phyloP scores from a whole-genome alignment of 2,329 filamentous ascomycete species.

The Aspergillus fumigatus region DNA sequence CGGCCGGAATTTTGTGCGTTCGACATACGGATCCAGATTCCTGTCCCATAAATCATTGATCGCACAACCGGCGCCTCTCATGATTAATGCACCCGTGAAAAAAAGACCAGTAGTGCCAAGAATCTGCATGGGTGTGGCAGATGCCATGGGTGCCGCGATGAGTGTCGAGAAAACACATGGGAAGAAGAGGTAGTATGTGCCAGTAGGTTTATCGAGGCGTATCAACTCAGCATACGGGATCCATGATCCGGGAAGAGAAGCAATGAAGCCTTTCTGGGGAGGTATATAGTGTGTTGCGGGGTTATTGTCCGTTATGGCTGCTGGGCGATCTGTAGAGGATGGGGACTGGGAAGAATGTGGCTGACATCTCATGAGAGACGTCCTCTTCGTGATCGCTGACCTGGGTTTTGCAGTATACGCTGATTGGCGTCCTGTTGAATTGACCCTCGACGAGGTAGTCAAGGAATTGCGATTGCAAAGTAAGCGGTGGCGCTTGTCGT shows the following conservation, averaged over 20 bases:
- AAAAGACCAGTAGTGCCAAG: conserved; percentile 36
- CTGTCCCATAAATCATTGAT: conserved; percentile 56
- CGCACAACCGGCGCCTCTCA: conserved; percentile 49
- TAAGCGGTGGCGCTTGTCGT: not conserved
- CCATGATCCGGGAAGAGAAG: conserved; percentile 46
- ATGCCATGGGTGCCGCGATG: conserved; percentile 38
- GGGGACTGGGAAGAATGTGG: not conserved
- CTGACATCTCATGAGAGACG: not conserved
- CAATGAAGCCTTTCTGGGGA: conserved; percentile 44
- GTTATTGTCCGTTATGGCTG: conserved; percentile 5
- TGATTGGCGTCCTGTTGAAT: not conserved
- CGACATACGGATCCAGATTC: conserved; percentile 50
- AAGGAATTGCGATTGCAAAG: not conserved
- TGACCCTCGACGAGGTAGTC: not conserved
- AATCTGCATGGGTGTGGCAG: conserved; percentile 31
- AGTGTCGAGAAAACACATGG: conserved; percentile 48
- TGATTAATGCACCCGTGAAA: conserved; percentile 44
- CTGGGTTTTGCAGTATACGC: not conserved
- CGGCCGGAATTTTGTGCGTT: conserved; percentile 48
- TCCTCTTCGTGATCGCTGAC: not conserved
- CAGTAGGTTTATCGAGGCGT: conserved; percentile 49
- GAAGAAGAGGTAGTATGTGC: conserved; percentile 52
- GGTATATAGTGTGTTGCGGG: conserved; percentile 37
- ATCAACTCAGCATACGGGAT: conserved; percentile 53
- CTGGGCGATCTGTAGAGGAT: not conserved